A percentile compares a stretch with the other conserved stretches of the same genome.
These are phyloP conservation scores for Panicum miliaceum DNA, from an alignment of 176 grass and related monocot species.

Conservation along the genomic window DNA sequence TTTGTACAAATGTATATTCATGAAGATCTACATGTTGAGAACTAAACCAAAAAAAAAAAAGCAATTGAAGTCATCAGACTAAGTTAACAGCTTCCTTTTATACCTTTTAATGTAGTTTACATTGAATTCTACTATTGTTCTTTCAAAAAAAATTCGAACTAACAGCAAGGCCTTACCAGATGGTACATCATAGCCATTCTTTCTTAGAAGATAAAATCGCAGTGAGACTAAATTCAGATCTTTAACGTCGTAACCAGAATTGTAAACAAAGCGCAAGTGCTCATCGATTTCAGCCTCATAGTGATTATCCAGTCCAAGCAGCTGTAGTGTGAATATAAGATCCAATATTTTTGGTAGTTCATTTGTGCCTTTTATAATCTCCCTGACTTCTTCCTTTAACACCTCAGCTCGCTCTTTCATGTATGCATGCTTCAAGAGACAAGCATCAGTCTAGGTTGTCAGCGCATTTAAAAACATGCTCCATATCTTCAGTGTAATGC, in stretches of 20 bases:
- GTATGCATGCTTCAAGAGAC: background rate
- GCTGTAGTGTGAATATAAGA: conserved; percentile 24
- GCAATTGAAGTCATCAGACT: no score
- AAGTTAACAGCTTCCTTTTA: no score
- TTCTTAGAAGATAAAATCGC: conserved; percentile 40
- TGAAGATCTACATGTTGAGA: no score
- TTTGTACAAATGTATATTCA: no score
- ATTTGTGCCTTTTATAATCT: background rate
- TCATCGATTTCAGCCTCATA: conserved; percentile 27
- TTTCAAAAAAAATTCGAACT: no score
- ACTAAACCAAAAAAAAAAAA: no score
- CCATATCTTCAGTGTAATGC: background rate
- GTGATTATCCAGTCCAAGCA: conserved; percentile 30
- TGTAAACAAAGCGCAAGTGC: background rate
- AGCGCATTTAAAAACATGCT: background rate
- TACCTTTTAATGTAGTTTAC: no score
- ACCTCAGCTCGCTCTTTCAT: conserved; percentile 21
- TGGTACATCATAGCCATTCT: conserved; percentile 33
- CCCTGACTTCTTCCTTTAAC: conserved; percentile 37
- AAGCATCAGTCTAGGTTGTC: background rate
- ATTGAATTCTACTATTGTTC: no score
- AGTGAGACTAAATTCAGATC: conserved; percentile 28
- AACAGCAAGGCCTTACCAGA: conserved; percentile 21
- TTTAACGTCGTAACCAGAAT: background rate
- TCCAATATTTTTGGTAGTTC: conserved; percentile 2